Percentiles rank a stretch among this genome's conserved stretches.
These are phyloP conservation scores for Misopates orontium DNA, from an alignment of 257 asterid species.

Conservation along the genomic window DNA sequence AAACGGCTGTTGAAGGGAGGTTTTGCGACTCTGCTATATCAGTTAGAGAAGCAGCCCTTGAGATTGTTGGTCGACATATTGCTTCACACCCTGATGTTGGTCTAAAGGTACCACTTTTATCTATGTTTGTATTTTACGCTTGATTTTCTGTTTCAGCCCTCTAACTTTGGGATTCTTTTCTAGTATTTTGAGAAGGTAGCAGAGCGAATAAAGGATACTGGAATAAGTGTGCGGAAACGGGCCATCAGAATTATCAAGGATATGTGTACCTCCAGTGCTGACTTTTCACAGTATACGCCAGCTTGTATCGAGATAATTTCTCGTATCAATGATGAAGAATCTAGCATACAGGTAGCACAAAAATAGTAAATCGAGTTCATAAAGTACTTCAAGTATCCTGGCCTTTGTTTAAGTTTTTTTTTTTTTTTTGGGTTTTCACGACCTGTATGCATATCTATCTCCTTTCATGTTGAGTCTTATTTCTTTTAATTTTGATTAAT, in stretches of 20 bases:
- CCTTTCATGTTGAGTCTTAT: neutral
- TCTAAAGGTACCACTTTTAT: slow-evolving; percentile 67
- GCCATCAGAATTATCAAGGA: slow-evolving; percentile 93
- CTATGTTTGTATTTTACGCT: slow-evolving; percentile 21
- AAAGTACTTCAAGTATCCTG: slow-evolving; percentile 17
- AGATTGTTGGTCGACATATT: slow-evolving; percentile 98
- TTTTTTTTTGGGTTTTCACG: neutral
- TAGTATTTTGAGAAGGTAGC: slow-evolving; percentile 98
- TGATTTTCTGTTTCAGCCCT: slow-evolving; percentile 30
- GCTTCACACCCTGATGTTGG: slow-evolving; percentile 99
- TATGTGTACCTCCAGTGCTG: slow-evolving; percentile 81
- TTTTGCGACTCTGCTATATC: slow-evolving; percentile 96
- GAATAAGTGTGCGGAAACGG: slow-evolving; percentile 98
- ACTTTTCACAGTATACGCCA: slow-evolving; percentile 61
- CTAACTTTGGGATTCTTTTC: slow-evolving; percentile 33
- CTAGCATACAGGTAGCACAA: slow-evolving; percentile 83
- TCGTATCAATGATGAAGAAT: slow-evolving; percentile 92
- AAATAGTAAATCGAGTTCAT: slow-evolving; percentile 25
- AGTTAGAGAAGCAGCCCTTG: slow-evolving; percentile 98
- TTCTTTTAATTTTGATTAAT: slow-evolving; percentile 14
- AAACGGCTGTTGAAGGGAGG: slow-evolving; percentile 96
- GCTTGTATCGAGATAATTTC: slow-evolving; percentile 92
- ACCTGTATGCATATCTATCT: slow-evolving; percentile 16
- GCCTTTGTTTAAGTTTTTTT: slow-evolving; percentile 1
- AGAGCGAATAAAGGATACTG: slow-evolving; percentile 95